phyloP scores from a whole-genome alignment of 768 basidiomycete genomes.

The Crepidotus variabilis region DNA sequence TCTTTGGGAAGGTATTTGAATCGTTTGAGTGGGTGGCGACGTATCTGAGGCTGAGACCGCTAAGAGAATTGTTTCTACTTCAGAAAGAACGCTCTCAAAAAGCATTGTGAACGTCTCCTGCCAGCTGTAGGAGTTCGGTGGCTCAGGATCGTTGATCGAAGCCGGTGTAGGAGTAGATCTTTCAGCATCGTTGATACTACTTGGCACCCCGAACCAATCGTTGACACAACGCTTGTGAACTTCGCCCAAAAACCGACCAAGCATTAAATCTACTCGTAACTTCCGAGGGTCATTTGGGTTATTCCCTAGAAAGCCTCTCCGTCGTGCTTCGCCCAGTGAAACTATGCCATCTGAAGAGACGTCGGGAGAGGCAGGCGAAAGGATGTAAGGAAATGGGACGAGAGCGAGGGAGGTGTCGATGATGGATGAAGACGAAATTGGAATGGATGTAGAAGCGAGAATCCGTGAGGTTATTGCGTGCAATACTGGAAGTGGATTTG shows the following conservation, averaged over 20 bases:
- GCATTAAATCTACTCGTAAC: constrained; percentile 50
- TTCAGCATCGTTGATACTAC: neutral
- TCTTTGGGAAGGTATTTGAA: constrained; percentile 34
- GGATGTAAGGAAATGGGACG: constrained; percentile 48
- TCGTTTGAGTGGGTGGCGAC: neutral
- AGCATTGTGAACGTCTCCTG: constrained; percentile 66
- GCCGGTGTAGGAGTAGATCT: too few species aligned
- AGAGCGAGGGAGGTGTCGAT: constrained; percentile 44
- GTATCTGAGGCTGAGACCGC: too few species aligned
- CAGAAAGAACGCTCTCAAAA: constrained; percentile 53
- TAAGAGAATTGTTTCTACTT: constrained; percentile 30
- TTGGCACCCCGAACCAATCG: constrained; percentile 68
- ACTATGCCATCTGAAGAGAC: constrained; percentile 29
- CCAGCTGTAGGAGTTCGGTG: constrained; percentile 60
- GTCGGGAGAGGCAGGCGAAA: constrained; percentile 40
- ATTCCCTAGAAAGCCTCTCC: constrained; percentile 25
- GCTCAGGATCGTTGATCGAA: constrained; percentile 15
- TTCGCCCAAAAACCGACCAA: constrained; percentile 58
- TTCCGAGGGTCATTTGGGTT: constrained; percentile 25
- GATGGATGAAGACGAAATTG: constrained; percentile 39
- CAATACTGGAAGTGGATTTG: constrained; percentile 35
- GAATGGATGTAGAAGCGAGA: constrained; percentile 41
- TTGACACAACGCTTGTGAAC: constrained; percentile 68
- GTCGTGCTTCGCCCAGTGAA: constrained; percentile 35
- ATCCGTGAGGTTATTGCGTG: constrained; percentile 39